phyloP scores from a whole-genome alignment of 345 rosid species.

The Psidium friedrichsthalianum region DNA sequence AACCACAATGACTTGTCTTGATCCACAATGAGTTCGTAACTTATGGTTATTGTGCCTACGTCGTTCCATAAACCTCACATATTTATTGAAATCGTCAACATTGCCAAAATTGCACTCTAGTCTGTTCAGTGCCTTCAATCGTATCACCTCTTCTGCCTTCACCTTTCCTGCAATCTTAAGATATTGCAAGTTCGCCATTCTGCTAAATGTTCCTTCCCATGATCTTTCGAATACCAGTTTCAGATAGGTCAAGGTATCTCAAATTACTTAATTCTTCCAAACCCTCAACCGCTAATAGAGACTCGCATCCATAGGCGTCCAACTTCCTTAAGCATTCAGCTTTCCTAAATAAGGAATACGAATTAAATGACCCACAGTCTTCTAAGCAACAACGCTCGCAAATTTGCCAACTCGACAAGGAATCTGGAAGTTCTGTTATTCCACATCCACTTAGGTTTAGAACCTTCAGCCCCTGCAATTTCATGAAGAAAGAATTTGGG shows the following conservation, averaged over 20 bases:
- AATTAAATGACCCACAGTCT: rapidly evolving
- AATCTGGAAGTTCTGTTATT: constrained; percentile 3
- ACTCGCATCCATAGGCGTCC: not conserved
- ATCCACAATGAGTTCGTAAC: not conserved
- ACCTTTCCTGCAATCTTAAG: not conserved
- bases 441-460: not conserved
- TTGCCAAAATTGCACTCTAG: too few relatives aligned
- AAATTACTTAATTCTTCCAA: constrained; percentile 8
- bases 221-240: not conserved
- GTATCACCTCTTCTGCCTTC: not conserved
- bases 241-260: not conserved
- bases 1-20: not conserved
- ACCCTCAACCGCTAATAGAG: not conserved
- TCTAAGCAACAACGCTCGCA: constrained; percentile 1
- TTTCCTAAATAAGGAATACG: constrained; percentile 6
- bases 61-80: too few relatives aligned
- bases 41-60: too few relatives aligned
- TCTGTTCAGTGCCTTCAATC: too few relatives aligned
- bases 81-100: too few relatives aligned
- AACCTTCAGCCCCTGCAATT: not conserved
- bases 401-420: constrained; percentile 1
- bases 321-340: constrained; percentile 1
- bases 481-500: not conserved
- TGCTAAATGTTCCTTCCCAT: not conserved
- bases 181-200: not conserved